These are phyloP conservation scores for Dioscorea alata DNA, from an alignment of 106 monocot species.

Conservation along the genomic window DNA sequence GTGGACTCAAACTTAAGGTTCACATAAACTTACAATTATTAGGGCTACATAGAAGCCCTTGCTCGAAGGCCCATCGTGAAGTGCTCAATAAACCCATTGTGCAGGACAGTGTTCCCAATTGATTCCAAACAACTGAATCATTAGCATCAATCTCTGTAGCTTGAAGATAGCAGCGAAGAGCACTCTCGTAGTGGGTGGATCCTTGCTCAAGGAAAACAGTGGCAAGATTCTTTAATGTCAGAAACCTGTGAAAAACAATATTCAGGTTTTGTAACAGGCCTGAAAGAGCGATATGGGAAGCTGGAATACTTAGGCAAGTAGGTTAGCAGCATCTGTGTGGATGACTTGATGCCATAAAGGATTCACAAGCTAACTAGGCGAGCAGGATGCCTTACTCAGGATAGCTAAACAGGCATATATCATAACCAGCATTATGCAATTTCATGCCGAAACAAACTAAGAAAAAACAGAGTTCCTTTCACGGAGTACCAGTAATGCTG, in stretches of 20 bases:
- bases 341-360: too few relatives aligned
- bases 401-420: too few relatives aligned
- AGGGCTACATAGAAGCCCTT: slow-evolving; percentile 90
- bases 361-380: too few relatives aligned
- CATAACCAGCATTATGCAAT: too few relatives aligned
- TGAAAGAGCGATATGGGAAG: too few relatives aligned
- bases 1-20: too few relatives aligned
- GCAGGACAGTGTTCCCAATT: slow-evolving; percentile 87
- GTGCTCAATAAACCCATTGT: slow-evolving; percentile 83
- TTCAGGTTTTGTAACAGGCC: background rate
- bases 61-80: slow-evolving; percentile 96
- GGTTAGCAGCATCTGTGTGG: too few relatives aligned
- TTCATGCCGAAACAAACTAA: too few relatives aligned
- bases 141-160: slow-evolving; percentile 88
- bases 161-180: slow-evolving; percentile 93
- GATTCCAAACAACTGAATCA: slow-evolving; percentile 97
- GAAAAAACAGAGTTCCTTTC: too few relatives aligned
- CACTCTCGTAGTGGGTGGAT: slow-evolving; percentile 50
- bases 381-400: too few relatives aligned
- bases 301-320: too few relatives aligned
- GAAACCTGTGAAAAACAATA: slow-evolving; percentile 37
- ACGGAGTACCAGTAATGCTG: too few relatives aligned
- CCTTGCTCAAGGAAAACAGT: slow-evolving; percentile 84
- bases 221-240: slow-evolving; percentile 91
- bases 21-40: slow-evolving; percentile 66